Base-by-base conservation (phyloP, 768 basidiomycete genomes). In the Auricularia cornea region DNA sequence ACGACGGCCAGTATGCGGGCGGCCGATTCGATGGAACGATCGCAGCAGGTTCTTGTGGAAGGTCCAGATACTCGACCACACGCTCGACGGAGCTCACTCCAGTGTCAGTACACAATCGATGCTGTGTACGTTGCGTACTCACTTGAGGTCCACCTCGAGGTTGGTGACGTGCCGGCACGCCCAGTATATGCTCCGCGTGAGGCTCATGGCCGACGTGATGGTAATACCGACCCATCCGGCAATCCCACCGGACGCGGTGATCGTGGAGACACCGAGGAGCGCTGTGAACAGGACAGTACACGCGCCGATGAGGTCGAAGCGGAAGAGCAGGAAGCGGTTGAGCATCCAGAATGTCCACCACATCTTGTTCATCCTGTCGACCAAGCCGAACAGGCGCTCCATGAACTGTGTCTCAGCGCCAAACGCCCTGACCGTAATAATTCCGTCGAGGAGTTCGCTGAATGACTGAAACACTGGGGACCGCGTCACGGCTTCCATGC, bases 401-500 rank as follows among this genome's bases (percentile, higher is more conserved):
- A 74, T 67, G 69, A 77, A 76, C 3, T 70, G 56, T 3, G 60
- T 31, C 60, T 77, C 76, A 2, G 70, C 73, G 0, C 70, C 68
- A 65, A 75, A 77, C 0, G 76, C 76, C 56, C 76, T 67, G 33
- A 77, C 72, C 2, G 73, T 72, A 11, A 72, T 67, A 23, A 77
- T 70, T 16, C 74, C 74, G 35, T 76, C 76, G 14, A 78, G 71
- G 3, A 94, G 74, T 69, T 93, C 92, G 16, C 84, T 84, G 67
- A 92, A 94, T 62, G 87, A 89, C 5, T 88, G 87, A 74, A 88
- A 92, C 64, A 92, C 91, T 0, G 92, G 90, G 0, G 89, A 90
- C 16, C 91, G 81, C 1, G 88, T 84, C 68, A 91, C 95, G 1
- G 92, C 91, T 72, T 96, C 94, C 87, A 97, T 92, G 26, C 94